These are phyloP conservation scores for Bassia scoparia DNA, from an alignment of 148 eudicot species.

Conservation along the genomic window DNA sequence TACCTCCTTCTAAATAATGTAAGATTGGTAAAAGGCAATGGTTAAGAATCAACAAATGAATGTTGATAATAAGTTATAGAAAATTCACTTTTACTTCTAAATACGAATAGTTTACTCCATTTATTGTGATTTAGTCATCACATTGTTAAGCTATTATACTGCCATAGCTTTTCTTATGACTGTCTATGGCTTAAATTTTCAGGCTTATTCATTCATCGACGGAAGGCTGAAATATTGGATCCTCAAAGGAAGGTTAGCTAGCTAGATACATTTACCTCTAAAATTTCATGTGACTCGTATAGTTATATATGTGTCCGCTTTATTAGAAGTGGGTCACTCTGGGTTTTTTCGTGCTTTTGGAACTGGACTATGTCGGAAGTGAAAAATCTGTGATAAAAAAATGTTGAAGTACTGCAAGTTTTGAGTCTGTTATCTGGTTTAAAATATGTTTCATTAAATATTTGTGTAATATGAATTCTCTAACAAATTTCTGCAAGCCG, in stretches of 20 bases:
- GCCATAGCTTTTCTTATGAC: background rate
- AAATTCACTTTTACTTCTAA: too few species aligned
- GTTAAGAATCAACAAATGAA: background rate
- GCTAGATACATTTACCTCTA: slow-evolving; percentile 11
- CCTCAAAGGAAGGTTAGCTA: slow-evolving; percentile 73
- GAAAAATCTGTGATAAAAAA: too few species aligned
- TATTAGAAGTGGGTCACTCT: background rate
- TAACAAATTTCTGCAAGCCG: too few species aligned
- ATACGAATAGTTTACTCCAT: background rate
- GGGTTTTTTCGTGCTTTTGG: background rate
- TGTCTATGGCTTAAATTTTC: slow-evolving; percentile 21
- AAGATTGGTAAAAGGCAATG: background rate
- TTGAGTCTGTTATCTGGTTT: too few species aligned
- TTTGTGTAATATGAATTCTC: too few species aligned
- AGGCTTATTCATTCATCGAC: slow-evolving; percentile 96
- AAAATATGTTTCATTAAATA: too few species aligned
- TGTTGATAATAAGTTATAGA: too few species aligned
- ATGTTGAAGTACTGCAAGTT: too few species aligned
- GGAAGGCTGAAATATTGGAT: slow-evolving; percentile 84
- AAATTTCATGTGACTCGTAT: background rate
- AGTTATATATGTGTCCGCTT: background rate
- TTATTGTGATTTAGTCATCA: background rate
- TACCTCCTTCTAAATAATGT: too few species aligned
- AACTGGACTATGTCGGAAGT: too few species aligned
- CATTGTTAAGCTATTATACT: background rate